Evolutionary conservation across 208 protist species (phyloP), one percentile per base, ranked within the genome.

Genomic region (Acanthamoeba culbertsoni): DNA sequence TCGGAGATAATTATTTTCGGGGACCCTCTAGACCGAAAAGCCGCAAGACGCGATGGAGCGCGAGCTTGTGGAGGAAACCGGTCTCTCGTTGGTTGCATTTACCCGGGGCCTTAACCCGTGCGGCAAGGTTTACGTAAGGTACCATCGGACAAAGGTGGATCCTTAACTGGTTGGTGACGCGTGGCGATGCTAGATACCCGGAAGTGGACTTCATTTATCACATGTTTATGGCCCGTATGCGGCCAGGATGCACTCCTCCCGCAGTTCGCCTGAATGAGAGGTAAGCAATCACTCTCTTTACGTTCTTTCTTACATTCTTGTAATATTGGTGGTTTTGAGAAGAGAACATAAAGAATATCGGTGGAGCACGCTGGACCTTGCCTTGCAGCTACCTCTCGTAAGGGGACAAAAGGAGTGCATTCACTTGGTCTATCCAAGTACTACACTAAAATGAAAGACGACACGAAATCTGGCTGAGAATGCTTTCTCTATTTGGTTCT

Each of bases 201-300:
- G 68, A 79, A 79, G 68, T 79, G 68, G 68, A 79, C 40, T 79
- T 79, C 23, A n/a, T 79, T 31, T 79, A 79, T 20, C 42, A 79
- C 68, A 79, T 79, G 68, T 79, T n/a, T 23, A 79, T 31, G 40
- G 68, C 68, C 26, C 68, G 68, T 8, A 33, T 79, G 20, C 14
- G 35, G 68, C 5, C 1, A 20, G 33, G 5, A 12, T 6, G 14
- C 35, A 51, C 35, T 2, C 68, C 68, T 33, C 68, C 68, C n/a
- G 14, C 26, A 7, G 48, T 79, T 31, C 35, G 23, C 5, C 2
- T 79, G 3, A 28, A 79, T 26, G 16, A 37, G 31, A 75, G 65
- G 65, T 75, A 3, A 6, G n/a, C 37, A 37, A 12, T 23, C 65
- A 75, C 23, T 3, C 5, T 3, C 65, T 31, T 26, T 16, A 75